phyloP scores from a whole-genome alignment of 2,329 filamentous ascomycete genomes.

The Hansfordia pulvinata region DNA sequence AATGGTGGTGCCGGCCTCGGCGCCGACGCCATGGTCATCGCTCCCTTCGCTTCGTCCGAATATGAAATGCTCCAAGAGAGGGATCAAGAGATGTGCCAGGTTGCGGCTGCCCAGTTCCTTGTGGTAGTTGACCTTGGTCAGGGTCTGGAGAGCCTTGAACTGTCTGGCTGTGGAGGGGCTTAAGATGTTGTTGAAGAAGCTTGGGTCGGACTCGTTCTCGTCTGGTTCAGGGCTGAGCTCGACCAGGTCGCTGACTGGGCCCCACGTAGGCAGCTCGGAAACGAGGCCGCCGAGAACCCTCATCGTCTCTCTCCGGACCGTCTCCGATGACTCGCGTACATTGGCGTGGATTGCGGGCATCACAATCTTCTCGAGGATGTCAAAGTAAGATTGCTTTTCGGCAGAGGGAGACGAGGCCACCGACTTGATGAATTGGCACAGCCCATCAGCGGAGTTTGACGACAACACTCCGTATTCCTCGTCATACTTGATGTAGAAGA shows the following conservation, averaged over 20 bases:
- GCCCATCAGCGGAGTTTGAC: slow-evolving; percentile 64
- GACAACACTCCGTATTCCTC: slow-evolving; percentile 79
- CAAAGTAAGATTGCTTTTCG: slow-evolving; percentile 34
- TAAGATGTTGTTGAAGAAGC: slow-evolving; percentile 87
- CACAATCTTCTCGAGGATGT: slow-evolving; percentile 49
- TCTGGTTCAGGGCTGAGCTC: slow-evolving; percentile 46
- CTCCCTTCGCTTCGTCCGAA: slow-evolving; percentile 61
- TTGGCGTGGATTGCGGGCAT: slow-evolving; percentile 67
- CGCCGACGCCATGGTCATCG: slow-evolving; percentile 76
- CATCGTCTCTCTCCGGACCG: slow-evolving; percentile 72
- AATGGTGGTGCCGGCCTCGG: slow-evolving; percentile 74
- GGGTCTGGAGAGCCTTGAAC: slow-evolving; percentile 65
- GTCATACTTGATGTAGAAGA: slow-evolving; percentile 74
- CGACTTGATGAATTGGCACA: slow-evolving; percentile 66
- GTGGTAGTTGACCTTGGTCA: slow-evolving; percentile 54
- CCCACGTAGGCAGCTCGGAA: slow-evolving; percentile 54
- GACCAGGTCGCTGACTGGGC: slow-evolving; percentile 59
- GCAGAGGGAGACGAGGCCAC: slow-evolving; percentile 28
- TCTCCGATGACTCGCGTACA: slow-evolving; percentile 65
- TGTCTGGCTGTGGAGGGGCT: slow-evolving; percentile 82
- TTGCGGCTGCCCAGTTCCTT: slow-evolving; percentile 61
- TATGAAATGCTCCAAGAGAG: slow-evolving; percentile 86
- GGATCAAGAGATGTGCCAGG: slow-evolving; percentile 76
- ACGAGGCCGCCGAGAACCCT: slow-evolving; percentile 69
- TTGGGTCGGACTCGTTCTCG: slow-evolving; percentile 50